Evolutionary conservation across 768 basidiomycete species (phyloP), one percentile per base, ranked within the genome.

Genomic region (Termitomyces sp.): DNA sequence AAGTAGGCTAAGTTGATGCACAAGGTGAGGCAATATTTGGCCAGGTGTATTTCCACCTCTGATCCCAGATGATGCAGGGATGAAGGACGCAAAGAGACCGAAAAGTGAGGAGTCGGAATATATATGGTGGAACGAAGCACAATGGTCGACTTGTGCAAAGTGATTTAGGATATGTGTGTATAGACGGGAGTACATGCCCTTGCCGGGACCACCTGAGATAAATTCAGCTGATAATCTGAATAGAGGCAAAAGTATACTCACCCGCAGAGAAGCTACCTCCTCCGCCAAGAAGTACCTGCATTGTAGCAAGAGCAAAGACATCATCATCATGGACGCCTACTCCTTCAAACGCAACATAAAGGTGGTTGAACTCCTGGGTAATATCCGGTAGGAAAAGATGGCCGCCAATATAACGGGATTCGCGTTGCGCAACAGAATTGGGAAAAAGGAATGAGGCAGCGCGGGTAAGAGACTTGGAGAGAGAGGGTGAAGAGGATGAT

Each of bases 111-210:
- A 91, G 69, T 98, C 95, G 56, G 86, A 85, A 73, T 98, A 98
- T 68, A 95, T 95, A 73, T 98, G 96, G 69, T 98, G 95, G 87
- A 97, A 98, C 19, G 92, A 89, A 9, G 91, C 88, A 70, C 95
- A 98, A 71, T 95, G 92, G 71, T 98, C 96, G 65, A 98, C 83
- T 66, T 92, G 87, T 50, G 93, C 84, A 76, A 94, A 92, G 67
- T 92, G 89, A 70, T 98, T 98, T 57, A 98, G 85, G 65, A 98
- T 93, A 68, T 94, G 87, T 10, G 94, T 96, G 76, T 98, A 98
- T 29, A 98, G 75, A 25, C 96, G 88, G 34, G 95, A 94, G 79
- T 97, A 98, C 96, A 98, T 98, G 65, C 96, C 96, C 76, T 98
- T 98, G 16, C 96, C 96, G 2, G 96, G 96, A 4, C 96, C 96